Base-by-base conservation (phyloP, 2,329 filamentous ascomycete species). In the Periconia macrospinosa region DNA sequence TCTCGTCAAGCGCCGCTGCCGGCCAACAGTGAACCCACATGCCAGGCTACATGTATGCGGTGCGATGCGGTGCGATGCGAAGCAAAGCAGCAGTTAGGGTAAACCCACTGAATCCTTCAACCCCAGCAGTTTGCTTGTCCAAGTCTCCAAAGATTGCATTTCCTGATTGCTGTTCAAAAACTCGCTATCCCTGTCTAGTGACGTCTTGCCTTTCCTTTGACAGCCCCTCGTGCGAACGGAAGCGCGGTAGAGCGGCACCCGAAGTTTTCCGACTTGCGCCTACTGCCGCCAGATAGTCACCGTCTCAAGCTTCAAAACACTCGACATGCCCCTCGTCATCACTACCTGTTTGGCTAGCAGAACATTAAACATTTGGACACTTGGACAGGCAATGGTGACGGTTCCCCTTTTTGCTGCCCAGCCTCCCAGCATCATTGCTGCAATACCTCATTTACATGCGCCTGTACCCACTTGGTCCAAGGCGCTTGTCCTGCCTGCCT, bases 1-100 rank as follows among this genome's bases (percentile, higher is more conserved):
- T 57, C 47, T 59, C 52, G 54, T 51, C 49, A 72, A 65, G 63
- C 69, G 69, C 70, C 61, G 45, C 62, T 68, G 58, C 69, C 68
- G 65, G 60, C 57, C 56, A 37, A 37, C 33, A 8, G 30, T 13
- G 7, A 7, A 33, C 30, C 13, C 30, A 33, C 30, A 37, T 10
- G 11, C 11, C 33, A 37, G 5, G 33, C 33, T 27, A 3, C 23
- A 27, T 27, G 23, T 27, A 27, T 54, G 45, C 55, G 45, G 43
- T 50, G 55, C 50, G 51, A 62, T 68, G 68, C 61, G 68, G 65
- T 67, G 65, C 62, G 60, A 41, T 49, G 54, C 41, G n/a, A n/a
- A 45, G 52, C 53, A 50, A 56, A 53, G 54, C 57, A 53, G 47
- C 52, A 43, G 49, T 30, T 35, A 19, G 52, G 53, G 49, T 41